Evolutionary conservation across 352 stramenopile species (phyloP).

Genomic region (Phytophthora sp.): DNA sequence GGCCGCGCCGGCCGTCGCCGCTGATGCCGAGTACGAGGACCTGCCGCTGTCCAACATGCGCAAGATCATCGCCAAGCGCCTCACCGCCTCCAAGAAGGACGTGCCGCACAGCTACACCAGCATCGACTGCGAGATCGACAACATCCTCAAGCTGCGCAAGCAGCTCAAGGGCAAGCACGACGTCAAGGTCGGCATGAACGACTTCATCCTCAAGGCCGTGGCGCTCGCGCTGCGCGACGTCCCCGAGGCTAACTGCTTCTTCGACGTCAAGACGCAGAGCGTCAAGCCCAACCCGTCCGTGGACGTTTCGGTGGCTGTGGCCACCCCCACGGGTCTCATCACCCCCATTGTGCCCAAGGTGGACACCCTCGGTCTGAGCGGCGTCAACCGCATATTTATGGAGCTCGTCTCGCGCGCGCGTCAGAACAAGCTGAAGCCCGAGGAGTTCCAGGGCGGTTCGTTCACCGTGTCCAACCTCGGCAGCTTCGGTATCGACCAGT

Average conservation of each 20-base stretch:
- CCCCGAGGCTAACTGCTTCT: constrained; percentile 92
- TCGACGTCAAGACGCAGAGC: constrained; percentile 59
- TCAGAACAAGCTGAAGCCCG: constrained; percentile 97
- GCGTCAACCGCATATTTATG: constrained; percentile 96
- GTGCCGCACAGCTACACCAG: constrained; percentile 98
- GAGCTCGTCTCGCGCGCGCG: constrained; percentile 96
- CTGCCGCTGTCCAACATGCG: constrained; percentile 95
- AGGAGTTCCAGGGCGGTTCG: constrained; percentile 99
- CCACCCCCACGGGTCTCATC: constrained; percentile 97
- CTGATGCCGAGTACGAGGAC: constrained; percentile 75
- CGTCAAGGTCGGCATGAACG: constrained; percentile 99
- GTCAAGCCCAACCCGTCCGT: constrained; percentile 89
- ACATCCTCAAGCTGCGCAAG: constrained; percentile 92
- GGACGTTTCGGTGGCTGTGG: constrained; percentile 98
- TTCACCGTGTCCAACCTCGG: constrained; percentile 99
- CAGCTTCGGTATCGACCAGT: constrained; percentile 98
- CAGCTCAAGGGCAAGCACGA: constrained; percentile 92
- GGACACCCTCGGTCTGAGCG: constrained; percentile 93
- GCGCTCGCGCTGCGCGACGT: constrained; percentile 97
- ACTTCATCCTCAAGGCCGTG: constrained; percentile 98
- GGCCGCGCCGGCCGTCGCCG: constrained; percentile 3
- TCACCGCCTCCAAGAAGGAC: constrained; percentile 96
- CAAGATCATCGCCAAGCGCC: constrained; percentile 98
- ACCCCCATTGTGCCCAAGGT: constrained; percentile 97
- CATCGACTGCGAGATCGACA: constrained; percentile 96